These are phyloP conservation scores for Spathaspora sp. DNA, from an alignment of 805 yeast genomes.

Conservation along the genomic window DNA sequence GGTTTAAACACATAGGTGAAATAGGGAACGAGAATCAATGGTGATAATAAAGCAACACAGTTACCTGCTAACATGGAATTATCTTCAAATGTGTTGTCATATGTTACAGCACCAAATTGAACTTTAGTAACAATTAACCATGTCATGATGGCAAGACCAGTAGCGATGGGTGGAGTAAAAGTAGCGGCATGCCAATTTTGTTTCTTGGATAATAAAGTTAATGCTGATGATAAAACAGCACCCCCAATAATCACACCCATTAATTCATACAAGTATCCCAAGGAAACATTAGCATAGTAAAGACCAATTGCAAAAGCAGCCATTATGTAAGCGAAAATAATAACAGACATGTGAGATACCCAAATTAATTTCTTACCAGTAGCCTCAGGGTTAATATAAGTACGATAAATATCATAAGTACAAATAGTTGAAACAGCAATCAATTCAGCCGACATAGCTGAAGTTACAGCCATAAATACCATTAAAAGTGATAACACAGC, in stretches of 20 bases:
- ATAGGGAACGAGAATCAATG: constrained; percentile 61
- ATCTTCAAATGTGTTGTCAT: constrained; percentile 66
- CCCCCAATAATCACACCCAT: constrained; percentile 90
- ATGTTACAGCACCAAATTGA: constrained; percentile 28
- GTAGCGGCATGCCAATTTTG: constrained; percentile 71
- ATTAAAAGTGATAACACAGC: constrained; percentile 77
- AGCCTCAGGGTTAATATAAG: constrained; percentile 76
- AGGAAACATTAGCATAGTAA: constrained; percentile 73
- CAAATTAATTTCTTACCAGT: constrained; percentile 66
- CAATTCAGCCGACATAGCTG: constrained; percentile 89
- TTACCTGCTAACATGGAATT: constrained; percentile 89
- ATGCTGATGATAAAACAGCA: constrained; percentile 75
- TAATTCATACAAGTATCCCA: constrained; percentile 83
- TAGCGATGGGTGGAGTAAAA: constrained; percentile 75
- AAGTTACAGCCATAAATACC: constrained; percentile 89
- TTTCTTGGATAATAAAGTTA: constrained; percentile 60
- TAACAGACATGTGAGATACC: constrained; percentile 65
- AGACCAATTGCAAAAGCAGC: constrained; percentile 82
- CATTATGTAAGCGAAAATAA: constrained; percentile 58
- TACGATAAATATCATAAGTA: constrained; percentile 83
- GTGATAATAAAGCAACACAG: constrained; percentile 75
- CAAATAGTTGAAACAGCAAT: constrained; percentile 82
- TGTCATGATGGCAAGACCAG: constrained; percentile 66
- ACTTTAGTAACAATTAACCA: constrained; percentile 39
- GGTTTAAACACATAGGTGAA: constrained; percentile 62